phyloP scores from a whole-genome alignment of 2,329 filamentous ascomycete genomes.

The Colletotrichum somersetense region DNA sequence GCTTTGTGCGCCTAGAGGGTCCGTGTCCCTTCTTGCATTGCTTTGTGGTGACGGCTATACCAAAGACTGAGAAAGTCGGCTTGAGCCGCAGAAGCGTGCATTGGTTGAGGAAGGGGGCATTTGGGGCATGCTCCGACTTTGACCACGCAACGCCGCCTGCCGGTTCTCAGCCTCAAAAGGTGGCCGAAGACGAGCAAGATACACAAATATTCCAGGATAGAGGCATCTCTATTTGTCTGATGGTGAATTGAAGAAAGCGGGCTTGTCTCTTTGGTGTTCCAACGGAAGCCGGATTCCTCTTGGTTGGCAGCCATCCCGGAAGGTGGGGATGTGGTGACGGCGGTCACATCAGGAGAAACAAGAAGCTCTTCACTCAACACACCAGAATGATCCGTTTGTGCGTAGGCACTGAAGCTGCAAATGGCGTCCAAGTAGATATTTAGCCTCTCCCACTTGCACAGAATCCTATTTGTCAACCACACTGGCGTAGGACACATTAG shows the following conservation, averaged over 20 bases:
- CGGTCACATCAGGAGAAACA: background rate
- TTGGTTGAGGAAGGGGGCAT: background rate
- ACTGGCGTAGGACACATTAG: background rate
- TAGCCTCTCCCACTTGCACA: background rate
- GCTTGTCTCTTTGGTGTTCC: background rate
- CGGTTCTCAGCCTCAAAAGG: background rate
- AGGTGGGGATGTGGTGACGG: background rate
- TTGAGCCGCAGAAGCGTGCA: background rate
- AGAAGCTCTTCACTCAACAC: background rate
- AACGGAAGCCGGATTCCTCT: background rate
- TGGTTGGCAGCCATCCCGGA: background rate
- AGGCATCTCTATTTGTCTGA: background rate
- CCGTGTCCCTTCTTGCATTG: background rate
- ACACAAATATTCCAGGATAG: too few species aligned
- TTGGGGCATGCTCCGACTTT: background rate
- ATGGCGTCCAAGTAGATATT: background rate
- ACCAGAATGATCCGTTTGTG: too few species aligned
- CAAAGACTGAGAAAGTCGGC: background rate
- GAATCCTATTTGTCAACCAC: background rate
- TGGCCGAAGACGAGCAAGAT: background rate
- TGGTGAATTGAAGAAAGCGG: background rate
- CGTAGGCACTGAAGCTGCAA: background rate
- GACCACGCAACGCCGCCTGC: background rate
- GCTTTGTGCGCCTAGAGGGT: background rate
- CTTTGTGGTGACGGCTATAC: background rate